Percentiles rank a stretch among this genome's conserved stretches.
Conservation (phyloP, 2,329 filamentous ascomycete genomes). For the Metarhizium rileyi region DNA sequence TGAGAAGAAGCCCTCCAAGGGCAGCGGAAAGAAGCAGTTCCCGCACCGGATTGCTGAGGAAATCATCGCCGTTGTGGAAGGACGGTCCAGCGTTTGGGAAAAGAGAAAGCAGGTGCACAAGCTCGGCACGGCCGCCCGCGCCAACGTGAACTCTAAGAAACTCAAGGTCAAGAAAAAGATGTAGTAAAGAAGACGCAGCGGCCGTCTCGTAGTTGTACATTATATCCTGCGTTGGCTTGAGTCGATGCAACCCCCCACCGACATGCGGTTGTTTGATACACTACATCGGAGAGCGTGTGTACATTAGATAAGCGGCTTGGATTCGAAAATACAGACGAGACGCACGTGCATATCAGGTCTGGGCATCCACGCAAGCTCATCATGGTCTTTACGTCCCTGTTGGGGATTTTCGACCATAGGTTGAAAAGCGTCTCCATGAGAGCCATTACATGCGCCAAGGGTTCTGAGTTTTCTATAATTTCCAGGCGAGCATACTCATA, state of each 20-base stretch:
- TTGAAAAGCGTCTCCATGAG: too few species aligned
- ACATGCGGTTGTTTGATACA: neutral
- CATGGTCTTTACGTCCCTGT: too few species aligned
- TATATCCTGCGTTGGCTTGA: neutral
- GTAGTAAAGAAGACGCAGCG: constrained; percentile 6
- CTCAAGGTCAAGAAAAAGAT: constrained; percentile 26
- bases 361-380: too few species aligned
- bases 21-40: constrained; percentile 62
- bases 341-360: neutral
- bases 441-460: too few species aligned
- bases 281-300: neutral
- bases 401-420: too few species aligned
- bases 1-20: constrained; percentile 63
- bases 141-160: constrained; percentile 50
- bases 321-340: neutral
- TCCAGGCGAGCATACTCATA: too few species aligned
- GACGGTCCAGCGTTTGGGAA: constrained; percentile 76
- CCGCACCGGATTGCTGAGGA: constrained; percentile 75
- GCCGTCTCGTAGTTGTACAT: neutral
- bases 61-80: constrained; percentile 79
- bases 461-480: too few species aligned
- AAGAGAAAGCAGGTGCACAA: constrained; percentile 70
- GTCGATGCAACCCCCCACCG: too few species aligned
- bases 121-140: constrained; percentile 65
- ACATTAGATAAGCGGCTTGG: neutral